Percentiles rank a stretch among this genome's conserved stretches.
These are phyloP conservation scores for Termitomyces sp. DNA, from an alignment of 768 basidiomycete genomes.

Conservation along the genomic window DNA sequence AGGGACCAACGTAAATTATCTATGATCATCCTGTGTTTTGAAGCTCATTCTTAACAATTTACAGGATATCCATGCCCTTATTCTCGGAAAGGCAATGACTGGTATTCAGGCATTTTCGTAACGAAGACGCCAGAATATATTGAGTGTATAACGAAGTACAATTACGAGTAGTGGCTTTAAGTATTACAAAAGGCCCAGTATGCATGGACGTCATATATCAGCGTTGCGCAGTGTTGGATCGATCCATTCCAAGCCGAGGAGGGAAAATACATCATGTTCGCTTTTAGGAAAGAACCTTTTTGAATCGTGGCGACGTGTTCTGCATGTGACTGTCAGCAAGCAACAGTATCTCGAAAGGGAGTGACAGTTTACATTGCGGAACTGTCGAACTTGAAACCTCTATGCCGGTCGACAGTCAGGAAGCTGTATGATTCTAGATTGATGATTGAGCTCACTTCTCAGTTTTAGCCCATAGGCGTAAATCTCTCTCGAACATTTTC, in stretches of 20 bases:
- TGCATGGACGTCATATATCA: slow-evolving; percentile 39
- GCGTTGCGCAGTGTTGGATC: slow-evolving; percentile 74
- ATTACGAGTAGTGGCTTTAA: background rate
- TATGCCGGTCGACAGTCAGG: slow-evolving; percentile 21
- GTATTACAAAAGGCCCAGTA: background rate
- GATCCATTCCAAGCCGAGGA: slow-evolving; percentile 68
- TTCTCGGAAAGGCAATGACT: slow-evolving; percentile 92
- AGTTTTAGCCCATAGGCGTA: slow-evolving; percentile 71
- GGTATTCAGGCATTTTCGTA: slow-evolving; percentile 83
- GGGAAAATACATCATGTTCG: slow-evolving; percentile 72
- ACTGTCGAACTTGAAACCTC: slow-evolving; percentile 84
- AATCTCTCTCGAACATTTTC: slow-evolving; percentile 85
- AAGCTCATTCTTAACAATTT: slow-evolving; percentile 13
- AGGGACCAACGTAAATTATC: slow-evolving; percentile 59
- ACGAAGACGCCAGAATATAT: slow-evolving; percentile 23
- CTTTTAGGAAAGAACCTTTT: slow-evolving; percentile 56
- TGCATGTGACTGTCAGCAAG: slow-evolving; percentile 24
- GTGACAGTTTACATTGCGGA: slow-evolving; percentile 63
- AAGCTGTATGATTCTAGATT: background rate
- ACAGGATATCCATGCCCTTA: slow-evolving; percentile 87
- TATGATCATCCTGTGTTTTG: slow-evolving; percentile 7
- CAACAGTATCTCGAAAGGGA: background rate
- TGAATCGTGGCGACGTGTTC: slow-evolving; percentile 65
- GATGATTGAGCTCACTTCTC: slow-evolving; percentile 41
- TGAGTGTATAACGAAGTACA: background rate